Evolutionary conservation across 495 filamentous ascomycete species (phyloP).

Genomic region (Penicillium psychrofluorescens): DNA sequence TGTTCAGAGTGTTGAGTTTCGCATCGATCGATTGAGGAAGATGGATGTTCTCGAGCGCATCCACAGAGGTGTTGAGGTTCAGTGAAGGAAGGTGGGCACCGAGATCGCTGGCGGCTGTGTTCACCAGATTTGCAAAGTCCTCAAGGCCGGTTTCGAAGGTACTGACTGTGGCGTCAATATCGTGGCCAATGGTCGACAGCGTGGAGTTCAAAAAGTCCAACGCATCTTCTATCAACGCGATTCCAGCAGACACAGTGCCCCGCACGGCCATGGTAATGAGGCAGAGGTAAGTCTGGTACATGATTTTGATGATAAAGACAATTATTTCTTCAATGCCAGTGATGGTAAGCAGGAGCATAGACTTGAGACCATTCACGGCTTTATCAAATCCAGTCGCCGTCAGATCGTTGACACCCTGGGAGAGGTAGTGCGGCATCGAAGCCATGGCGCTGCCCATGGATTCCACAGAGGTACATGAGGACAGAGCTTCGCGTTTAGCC

Average conservation of each 20-base stretch:
- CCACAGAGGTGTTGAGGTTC: slow-evolving; percentile 51
- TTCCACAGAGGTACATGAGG: slow-evolving; percentile 87
- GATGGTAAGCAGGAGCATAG: slow-evolving; percentile 67
- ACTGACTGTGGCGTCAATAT: slow-evolving; percentile 47
- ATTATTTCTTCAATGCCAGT: slow-evolving; percentile 82
- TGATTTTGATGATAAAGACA: slow-evolving; percentile 81
- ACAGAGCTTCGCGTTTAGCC: slow-evolving; percentile 73
- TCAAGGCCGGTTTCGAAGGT: slow-evolving; percentile 57
- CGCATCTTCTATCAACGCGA: slow-evolving; percentile 62
- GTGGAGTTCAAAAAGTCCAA: slow-evolving; percentile 66
- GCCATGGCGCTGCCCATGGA: slow-evolving; percentile 92
- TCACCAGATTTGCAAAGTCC: slow-evolving; percentile 40
- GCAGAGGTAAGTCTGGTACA: slow-evolving; percentile 83
- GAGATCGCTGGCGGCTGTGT: slow-evolving; percentile 24
- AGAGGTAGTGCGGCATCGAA: slow-evolving; percentile 92
- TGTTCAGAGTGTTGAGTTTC: slow-evolving; percentile 61
- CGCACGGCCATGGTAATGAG: slow-evolving; percentile 73
- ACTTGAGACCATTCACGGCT: slow-evolving; percentile 66
- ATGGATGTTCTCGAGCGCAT: slow-evolving; percentile 59
- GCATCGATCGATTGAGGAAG: slow-evolving; percentile 58
- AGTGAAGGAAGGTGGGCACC: slow-evolving; percentile 41
- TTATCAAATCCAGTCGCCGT: slow-evolving; percentile 70
- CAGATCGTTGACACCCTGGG: slow-evolving; percentile 79
- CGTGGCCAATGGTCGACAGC: slow-evolving; percentile 55
- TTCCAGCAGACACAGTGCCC: slow-evolving; percentile 64